phyloP scores from a whole-genome alignment of 1,139 yeast genomes.

The Chernovozyma sophiae-reginae region DNA sequence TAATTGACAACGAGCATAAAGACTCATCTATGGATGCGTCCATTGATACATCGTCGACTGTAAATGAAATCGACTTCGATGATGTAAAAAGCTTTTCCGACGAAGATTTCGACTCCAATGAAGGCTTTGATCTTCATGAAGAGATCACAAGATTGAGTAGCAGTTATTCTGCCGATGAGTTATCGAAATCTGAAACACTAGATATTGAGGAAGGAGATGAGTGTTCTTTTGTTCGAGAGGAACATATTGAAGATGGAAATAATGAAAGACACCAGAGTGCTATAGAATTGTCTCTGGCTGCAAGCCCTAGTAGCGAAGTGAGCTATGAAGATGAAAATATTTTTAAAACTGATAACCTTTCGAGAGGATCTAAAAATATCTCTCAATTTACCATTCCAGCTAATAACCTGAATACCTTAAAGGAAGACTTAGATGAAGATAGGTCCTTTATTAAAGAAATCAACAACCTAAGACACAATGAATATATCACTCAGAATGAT shows the following conservation, averaged over 20 bases:
- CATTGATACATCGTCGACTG: not conserved
- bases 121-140: not conserved
- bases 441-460: constrained; percentile 22
- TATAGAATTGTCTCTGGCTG: not conserved
- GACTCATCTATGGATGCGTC: constrained; percentile 1
- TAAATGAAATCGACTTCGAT: constrained; percentile 7
- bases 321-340: not conserved
- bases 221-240: no score
- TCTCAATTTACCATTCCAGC: not conserved
- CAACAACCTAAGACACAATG: constrained; percentile 34
- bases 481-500: constrained; percentile 6
- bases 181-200: not conserved
- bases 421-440: constrained; percentile 5
- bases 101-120: not conserved
- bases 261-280: not conserved
- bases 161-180: not conserved
- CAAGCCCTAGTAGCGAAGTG: not conserved
- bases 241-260: not conserved
- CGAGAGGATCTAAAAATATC: not conserved
- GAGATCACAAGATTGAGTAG: not conserved
- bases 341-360: not conserved
- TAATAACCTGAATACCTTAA: constrained; percentile 2
- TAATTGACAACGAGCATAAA: not conserved
- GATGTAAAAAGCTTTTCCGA: constrained; percentile 1
- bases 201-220: not conserved